Conservation (phyloP, 495 filamentous ascomycete species). For the Lophiostoma macrostomum region DNA sequence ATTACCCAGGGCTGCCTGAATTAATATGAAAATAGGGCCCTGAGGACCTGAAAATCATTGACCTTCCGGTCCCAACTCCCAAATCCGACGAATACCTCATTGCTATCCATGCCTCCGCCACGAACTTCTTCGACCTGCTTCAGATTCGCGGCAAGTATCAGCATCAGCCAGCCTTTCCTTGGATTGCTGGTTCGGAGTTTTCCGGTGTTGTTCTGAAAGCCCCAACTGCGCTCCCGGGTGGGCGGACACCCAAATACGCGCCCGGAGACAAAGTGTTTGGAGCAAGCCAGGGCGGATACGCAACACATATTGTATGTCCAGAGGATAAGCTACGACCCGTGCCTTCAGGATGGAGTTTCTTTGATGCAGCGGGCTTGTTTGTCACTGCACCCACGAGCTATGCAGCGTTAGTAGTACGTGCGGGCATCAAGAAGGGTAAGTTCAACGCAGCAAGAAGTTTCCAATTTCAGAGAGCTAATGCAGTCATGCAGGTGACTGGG, state of each 20-base stretch:
- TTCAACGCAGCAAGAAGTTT: too few relatives aligned
- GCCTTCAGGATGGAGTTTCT: conserved; percentile 75
- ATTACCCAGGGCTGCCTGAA: conserved; percentile 4
- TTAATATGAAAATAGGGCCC: conserved; percentile 56
- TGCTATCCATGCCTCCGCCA: conserved; percentile 79
- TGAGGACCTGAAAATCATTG: conserved; percentile 68
- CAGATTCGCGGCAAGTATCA: conserved; percentile 82
- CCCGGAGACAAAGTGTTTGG: conserved; percentile 84
- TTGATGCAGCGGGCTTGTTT: conserved; percentile 83
- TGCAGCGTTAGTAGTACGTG: conserved; percentile 74
- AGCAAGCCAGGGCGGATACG: conserved; percentile 80
- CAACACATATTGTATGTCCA: conserved; percentile 64
- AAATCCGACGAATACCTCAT: conserved; percentile 76
- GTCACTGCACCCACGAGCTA: conserved; percentile 91
- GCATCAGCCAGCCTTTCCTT: conserved; percentile 70
- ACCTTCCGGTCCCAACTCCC: conserved; percentile 70
- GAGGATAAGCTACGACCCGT: conserved; percentile 70
- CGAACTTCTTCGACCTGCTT: conserved; percentile 94
- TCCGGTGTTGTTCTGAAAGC: conserved; percentile 69
- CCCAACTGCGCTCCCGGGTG: conserved; percentile 47
- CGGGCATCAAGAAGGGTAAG: conserved; percentile 61
- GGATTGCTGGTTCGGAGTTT: conserved; percentile 86
- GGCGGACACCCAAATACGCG: conserved; percentile 54
- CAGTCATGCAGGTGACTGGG: conserved; percentile 59
- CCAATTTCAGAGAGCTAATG: conserved; percentile 16